Evolutionary conservation across 106 monocot species (phyloP).

Genomic region (Vanilla planifolia): DNA sequence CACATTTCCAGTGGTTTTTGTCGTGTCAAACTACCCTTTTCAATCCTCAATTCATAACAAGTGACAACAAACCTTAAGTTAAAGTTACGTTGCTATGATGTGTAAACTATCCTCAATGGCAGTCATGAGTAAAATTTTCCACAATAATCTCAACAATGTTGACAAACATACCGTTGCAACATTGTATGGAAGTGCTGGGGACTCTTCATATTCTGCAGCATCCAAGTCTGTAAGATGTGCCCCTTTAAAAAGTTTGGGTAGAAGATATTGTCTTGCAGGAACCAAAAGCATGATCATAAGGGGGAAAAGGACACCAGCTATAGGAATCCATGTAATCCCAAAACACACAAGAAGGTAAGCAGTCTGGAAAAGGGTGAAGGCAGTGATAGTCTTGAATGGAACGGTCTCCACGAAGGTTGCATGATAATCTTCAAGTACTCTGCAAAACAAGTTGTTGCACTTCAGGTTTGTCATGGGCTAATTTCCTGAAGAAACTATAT

Average conservation of each 20-base stretch:
- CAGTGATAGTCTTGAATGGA: conserved; percentile 66
- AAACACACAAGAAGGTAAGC: conserved; percentile 60
- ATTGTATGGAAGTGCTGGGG: conserved; percentile 54
- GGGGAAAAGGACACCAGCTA: conserved; percentile 80
- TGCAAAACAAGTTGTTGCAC: conserved; percentile 15
- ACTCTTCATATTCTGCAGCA: conserved; percentile 85
- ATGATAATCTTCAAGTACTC: conserved; percentile 81
- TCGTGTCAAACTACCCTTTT: too few relatives aligned
- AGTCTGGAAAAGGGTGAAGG: conserved; percentile 79
- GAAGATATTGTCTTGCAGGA: conserved; percentile 71
- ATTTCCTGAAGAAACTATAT: background rate
- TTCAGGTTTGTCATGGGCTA: background rate
- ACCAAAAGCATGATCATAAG: conserved; percentile 89
- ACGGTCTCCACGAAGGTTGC: conserved; percentile 84
- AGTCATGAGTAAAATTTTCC: too few relatives aligned
- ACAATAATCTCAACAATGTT: background rate
- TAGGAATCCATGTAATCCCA: conserved; percentile 80
- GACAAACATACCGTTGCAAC: conserved; percentile 25
- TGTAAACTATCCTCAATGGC: too few relatives aligned
- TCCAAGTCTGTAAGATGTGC: conserved; percentile 74
- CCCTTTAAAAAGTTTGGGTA: conserved; percentile 83
- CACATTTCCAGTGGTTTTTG: too few relatives aligned
- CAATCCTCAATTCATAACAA: too few relatives aligned
- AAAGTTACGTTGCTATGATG: too few relatives aligned
- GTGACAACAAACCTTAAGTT: too few relatives aligned